Evolutionary conservation across 345 rosid genomes (phyloP), one percentile per base, ranked within the genome.

Genomic region (Eucalyptus guilfoylei): DNA sequence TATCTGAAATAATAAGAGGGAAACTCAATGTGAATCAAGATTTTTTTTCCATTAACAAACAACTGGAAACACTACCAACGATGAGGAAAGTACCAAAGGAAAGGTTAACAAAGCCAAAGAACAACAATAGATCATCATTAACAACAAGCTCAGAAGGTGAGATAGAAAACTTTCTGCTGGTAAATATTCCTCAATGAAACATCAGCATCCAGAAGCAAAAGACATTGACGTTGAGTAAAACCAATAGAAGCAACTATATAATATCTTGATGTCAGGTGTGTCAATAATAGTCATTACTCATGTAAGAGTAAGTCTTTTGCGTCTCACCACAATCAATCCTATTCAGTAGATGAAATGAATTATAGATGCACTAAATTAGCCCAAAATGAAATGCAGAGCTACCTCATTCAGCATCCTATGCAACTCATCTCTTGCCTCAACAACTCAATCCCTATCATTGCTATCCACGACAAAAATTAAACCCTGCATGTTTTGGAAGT

Each of bases 401-500:
- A 94, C 95, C 93, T 95, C 97, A 90, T 95, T 95, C 90, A 95
- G 88, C 97, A 95, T 95, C 87, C 96, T 93, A 88, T 94, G 96
- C 90, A 95, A 89, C 91, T 94, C 96, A 92, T 95, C 96, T 91
- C 95, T 94, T 3, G 95, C 97, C 91, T 95, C 97, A 90, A 94
- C 95, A 92, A 95, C 89, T 88, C 97, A 93, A 92, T 95, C 97
- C 89, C 97, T 94, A 89, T 95, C 97, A 88, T 94, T 94, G 93
- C 96, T 95, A 89, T 95, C 96, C 89, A 95, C 97, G 81, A 95
- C 96, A 44, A 95, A 95, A 62, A 95, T 95, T 19, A 95, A 94
- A 88, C 97, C 97, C 89, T 95, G 97, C 76, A 96, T 95, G 91
- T 95, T 95, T 88, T 95, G 96, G 91, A 95, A 95, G 90, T 95